Evolutionary conservation across 805 yeast genomes (phyloP).

Genomic region (Zygoascus ofunaensis): DNA sequence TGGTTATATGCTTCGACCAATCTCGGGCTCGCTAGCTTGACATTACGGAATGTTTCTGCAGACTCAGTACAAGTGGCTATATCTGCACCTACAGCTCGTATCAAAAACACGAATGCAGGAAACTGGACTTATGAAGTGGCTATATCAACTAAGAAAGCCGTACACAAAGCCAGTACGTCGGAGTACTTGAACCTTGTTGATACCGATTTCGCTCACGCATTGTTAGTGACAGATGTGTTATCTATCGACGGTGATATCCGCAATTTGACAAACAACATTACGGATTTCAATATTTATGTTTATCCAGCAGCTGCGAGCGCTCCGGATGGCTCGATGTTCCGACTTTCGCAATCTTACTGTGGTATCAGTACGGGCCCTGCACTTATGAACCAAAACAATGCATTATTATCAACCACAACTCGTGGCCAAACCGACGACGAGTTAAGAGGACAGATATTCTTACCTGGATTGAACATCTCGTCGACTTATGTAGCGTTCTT

Average conservation of each 20-base stretch:
- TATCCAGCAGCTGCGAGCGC: conserved; percentile 6
- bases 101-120: conserved; percentile 5
- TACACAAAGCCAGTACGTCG: conserved; percentile 4
- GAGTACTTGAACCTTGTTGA: conserved; percentile 44
- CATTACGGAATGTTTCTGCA: conserved; percentile 23
- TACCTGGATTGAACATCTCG: conserved; percentile 51
- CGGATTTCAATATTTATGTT: conserved; percentile 17
- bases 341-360: conserved; percentile 48
- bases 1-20: conserved; percentile 16
- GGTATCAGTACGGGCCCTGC: conserved; percentile 54
- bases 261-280: conserved; percentile 30
- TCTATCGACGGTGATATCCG: too few species aligned
- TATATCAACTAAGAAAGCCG: conserved; percentile 24
- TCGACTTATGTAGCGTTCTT: conserved; percentile 59
- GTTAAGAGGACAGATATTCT: conserved; percentile 49
- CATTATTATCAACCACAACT: conserved; percentile 29
- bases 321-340: background rate
- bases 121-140: conserved; percentile 60
- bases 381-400: conserved; percentile 25
- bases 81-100: conserved; percentile 10
- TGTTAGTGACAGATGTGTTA: conserved; percentile 46
- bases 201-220: conserved; percentile 57
- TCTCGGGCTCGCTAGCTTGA: conserved; percentile 24
- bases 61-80: conserved; percentile 14
- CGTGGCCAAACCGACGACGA: conserved; percentile 35